Percentiles rank a stretch among this genome's conserved stretches.
phyloP scores from a whole-genome alignment of 495 filamentous ascomycete species.

The Bathelium albidoporum region DNA sequence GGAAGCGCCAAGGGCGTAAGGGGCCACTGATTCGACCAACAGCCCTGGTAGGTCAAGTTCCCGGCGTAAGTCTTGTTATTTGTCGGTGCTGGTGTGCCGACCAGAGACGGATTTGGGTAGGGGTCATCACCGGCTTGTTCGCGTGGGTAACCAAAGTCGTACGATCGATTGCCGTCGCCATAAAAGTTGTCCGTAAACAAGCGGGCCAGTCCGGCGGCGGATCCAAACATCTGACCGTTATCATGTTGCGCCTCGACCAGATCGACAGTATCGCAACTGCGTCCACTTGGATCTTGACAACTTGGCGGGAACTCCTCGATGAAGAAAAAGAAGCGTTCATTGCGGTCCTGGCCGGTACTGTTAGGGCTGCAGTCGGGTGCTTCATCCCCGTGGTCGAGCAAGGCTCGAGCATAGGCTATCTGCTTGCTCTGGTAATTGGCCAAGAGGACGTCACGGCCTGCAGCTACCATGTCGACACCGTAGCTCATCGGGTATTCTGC shows the following conservation, averaged over 20 bases:
- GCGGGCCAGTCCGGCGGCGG: neutral
- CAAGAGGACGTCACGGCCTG: neutral
- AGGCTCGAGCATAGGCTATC: conserved; percentile 6
- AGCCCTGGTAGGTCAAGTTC: conserved; percentile 16
- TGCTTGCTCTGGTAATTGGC: neutral
- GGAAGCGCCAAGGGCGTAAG: conserved; percentile 3
- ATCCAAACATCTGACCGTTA: conserved; percentile 3
- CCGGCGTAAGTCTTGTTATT: conserved; percentile 16
- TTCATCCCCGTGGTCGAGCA: conserved; percentile 4
- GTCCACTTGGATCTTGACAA: neutral
- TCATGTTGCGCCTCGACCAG: neutral
- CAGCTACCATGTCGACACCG: neutral
- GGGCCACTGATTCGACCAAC: conserved; percentile 15
- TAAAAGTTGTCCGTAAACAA: conserved; percentile 7
- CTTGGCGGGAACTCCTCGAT: neutral
- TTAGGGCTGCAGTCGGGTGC: neutral
- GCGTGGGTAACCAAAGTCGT: conserved; percentile 8
- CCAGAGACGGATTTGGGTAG: conserved; percentile 4
- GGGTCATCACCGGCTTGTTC: conserved; percentile 2
- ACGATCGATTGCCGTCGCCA: conserved; percentile 1
- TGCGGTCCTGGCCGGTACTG: neutral
- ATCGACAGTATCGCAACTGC: conserved; percentile 4
- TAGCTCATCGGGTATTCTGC: conserved; percentile 5
- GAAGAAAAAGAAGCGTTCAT: conserved; percentile 7
- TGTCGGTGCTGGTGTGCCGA: neutral